Evolutionary conservation across 78 protist genomes (phyloP).

Genomic region (Dictyostelium brefeldianum): DNA sequence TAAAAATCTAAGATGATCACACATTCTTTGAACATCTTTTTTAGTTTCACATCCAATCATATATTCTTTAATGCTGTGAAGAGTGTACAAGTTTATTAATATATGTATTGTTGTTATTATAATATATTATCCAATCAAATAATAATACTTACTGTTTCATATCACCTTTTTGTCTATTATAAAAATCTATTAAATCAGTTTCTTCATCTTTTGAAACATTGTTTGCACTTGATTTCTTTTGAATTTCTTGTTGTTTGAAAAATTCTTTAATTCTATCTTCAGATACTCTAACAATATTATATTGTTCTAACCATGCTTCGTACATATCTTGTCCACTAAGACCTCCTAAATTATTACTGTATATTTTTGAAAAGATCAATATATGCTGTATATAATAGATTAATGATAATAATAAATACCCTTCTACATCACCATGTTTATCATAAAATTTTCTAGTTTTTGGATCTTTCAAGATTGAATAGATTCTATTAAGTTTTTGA

Average conservation of each 20-base stretch:
- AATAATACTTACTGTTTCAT: conserved; percentile 53
- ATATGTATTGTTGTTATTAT: neutral
- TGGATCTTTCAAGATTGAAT: conserved; percentile 63
- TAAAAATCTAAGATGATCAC: conserved; percentile 50
- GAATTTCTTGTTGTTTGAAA: conserved; percentile 28
- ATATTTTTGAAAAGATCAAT: neutral
- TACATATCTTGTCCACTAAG: conserved; percentile 58
- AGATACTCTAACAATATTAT: conserved; percentile 64
- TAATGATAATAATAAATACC: neutral
- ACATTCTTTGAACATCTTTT: conserved; percentile 75
- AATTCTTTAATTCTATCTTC: conserved; percentile 57
- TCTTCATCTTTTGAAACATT: conserved; percentile 50
- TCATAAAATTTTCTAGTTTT: conserved; percentile 64
- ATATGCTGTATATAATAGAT: neutral
- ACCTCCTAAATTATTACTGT: conserved; percentile 14
- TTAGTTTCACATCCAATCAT: conserved; percentile 65
- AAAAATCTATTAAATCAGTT: conserved; percentile 52
- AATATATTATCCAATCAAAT: too few relatives aligned
- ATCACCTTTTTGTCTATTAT: conserved; percentile 63
- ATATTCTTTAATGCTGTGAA: conserved; percentile 55
- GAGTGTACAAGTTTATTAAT: neutral
- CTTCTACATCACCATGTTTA: conserved; percentile 71
- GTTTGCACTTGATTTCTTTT: conserved; percentile 38
- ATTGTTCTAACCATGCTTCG: conserved; percentile 67
- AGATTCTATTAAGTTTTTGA: conserved; percentile 65